Percentiles rank a stretch among this genome's conserved stretches.
These are phyloP conservation scores for Diphasiastrum complanatum DNA, from an alignment of 83 land plant genomes.

Conservation along the genomic window DNA sequence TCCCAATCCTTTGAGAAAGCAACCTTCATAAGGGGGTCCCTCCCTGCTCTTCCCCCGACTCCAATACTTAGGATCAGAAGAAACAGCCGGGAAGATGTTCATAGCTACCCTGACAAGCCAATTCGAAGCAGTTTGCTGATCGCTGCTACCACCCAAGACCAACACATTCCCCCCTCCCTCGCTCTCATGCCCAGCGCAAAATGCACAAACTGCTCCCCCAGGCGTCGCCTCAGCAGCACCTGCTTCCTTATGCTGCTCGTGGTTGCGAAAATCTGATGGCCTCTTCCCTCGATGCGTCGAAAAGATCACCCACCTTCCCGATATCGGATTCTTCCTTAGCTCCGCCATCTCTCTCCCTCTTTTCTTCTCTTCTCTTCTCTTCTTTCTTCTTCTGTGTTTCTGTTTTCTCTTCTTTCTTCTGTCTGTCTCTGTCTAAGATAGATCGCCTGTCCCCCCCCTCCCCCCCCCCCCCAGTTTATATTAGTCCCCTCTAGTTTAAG, in stretches of 20 bases:
- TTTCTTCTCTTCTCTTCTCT: too few relatives aligned
- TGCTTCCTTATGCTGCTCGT: neutral
- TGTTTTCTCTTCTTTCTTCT: too few relatives aligned
- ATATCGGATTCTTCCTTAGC: conserved; percentile 22
- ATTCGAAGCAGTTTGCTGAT: conserved; percentile 19
- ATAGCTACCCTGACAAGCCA: conserved; percentile 38
- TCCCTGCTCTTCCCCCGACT: neutral
- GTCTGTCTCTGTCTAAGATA: too few relatives aligned
- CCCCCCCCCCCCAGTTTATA: too few relatives aligned
- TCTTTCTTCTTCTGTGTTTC: too few relatives aligned
- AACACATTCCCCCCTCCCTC: conserved; percentile 37
- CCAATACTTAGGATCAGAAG: conserved; percentile 1
- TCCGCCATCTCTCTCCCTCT: conserved; percentile 29
- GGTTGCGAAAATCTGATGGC: conserved; percentile 21
- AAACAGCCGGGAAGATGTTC: conserved; percentile 38
- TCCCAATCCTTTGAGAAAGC: conserved; percentile 26
- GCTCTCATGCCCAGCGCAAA: conserved; percentile 28
- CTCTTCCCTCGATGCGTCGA: conserved; percentile 23
- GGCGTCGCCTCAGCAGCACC: neutral
- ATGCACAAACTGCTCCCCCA: conserved; percentile 27
- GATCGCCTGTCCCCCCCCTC: too few relatives aligned
- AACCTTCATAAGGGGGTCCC: neutral
- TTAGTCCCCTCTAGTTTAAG: too few relatives aligned
- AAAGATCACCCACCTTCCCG: conserved; percentile 28
- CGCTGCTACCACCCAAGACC: conserved; percentile 30